Conservation (phyloP, 768 basidiomycete species). For the Tylopilus subfusipes region DNA sequence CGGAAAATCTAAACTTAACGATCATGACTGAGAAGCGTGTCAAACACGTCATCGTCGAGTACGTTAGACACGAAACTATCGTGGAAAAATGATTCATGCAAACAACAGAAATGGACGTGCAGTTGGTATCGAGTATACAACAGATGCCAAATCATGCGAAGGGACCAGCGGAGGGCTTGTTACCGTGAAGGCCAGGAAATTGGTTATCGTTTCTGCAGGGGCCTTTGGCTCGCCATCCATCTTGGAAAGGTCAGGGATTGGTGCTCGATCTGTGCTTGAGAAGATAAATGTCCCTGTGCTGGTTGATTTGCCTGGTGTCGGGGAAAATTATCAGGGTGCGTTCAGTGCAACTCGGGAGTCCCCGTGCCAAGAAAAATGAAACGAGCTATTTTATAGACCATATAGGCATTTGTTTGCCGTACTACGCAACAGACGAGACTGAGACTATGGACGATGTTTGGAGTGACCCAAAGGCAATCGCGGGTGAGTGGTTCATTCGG, state of each 20-base stretch:
- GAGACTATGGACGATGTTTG: constrained; percentile 49
- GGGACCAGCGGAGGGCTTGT: constrained; percentile 3
- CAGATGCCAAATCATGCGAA: constrained; percentile 12
- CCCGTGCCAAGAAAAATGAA: not conserved
- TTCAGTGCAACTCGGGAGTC: accelerated
- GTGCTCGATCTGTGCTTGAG: constrained; percentile 45
- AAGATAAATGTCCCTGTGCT: constrained; percentile 43
- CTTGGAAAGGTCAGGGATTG: constrained; percentile 67
- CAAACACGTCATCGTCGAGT: constrained; percentile 10
- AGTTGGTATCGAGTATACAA: constrained; percentile 36
- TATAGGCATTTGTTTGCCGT: constrained; percentile 25
- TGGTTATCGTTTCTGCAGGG: constrained; percentile 51
- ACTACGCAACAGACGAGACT: constrained; percentile 40
- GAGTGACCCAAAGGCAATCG: constrained; percentile 33
- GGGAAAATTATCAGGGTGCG: constrained; percentile 61
- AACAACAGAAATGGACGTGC: constrained; percentile 32
- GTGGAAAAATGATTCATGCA: not conserved
- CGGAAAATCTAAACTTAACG: constrained; percentile 29
- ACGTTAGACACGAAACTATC: not conserved
- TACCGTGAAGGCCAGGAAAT: constrained; percentile 28
- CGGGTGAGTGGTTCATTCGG: constrained; percentile 33
- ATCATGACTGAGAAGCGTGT: constrained; percentile 27
- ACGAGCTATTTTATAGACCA: constrained; percentile 29
- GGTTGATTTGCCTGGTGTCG: constrained; percentile 74
- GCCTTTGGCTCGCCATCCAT: constrained; percentile 56